Base-by-base conservation (phyloP, 73 alveolate species). In the Paramecium octaurelia region DNA sequence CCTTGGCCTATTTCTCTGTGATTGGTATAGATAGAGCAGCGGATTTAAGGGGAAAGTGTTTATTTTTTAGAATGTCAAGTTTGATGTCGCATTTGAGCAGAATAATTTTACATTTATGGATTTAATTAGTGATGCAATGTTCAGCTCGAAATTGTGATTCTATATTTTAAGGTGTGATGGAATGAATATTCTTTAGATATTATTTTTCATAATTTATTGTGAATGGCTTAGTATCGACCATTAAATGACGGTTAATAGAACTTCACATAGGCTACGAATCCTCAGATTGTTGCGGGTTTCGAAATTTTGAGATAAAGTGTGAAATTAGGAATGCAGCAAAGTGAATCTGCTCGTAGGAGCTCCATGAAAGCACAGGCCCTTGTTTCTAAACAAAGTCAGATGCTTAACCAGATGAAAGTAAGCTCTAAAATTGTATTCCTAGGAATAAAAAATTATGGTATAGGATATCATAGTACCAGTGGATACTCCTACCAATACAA, bases 101-200 rank as follows among this genome's bases (percentile, higher is more conserved):
- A 54, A 54, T 54, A 54, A 54, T 54, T 54, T 54, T 54, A 54
- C 69, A 18, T 54, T 4, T 54, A 54, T 54, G 69, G 69, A 54
- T 54, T 54, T 54, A 54, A 54, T 54, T 16, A n/a, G 69, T 54
- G 69, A 54, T 54, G 69, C 69, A 54, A 54, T 54, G 35, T 54
- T 54, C 3, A 54, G 69, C 23, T 54, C 35, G 21, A 18, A 6
- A 54, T 48, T 18, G 34, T 16, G 69, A 54, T 54, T 54, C 69
- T 54, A 54, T 54, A 54, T 54, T 54, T 54, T 54, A 54, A 54
- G 21, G 69, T 54, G 87, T 73, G 87, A 73, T 73, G 59, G 59
- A 36, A 36, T 36, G 87, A 73, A 43, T 29, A 27, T 68, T 14
- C 64, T 12, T 35, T 35, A 12, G 29, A 34, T 36, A 40, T 36